A percentile compares a stretch with the other conserved stretches of the same genome.
These are phyloP conservation scores for Euphorbia schlechtendalii DNA, from an alignment of 441 rosid genomes.

Conservation along the genomic window DNA sequence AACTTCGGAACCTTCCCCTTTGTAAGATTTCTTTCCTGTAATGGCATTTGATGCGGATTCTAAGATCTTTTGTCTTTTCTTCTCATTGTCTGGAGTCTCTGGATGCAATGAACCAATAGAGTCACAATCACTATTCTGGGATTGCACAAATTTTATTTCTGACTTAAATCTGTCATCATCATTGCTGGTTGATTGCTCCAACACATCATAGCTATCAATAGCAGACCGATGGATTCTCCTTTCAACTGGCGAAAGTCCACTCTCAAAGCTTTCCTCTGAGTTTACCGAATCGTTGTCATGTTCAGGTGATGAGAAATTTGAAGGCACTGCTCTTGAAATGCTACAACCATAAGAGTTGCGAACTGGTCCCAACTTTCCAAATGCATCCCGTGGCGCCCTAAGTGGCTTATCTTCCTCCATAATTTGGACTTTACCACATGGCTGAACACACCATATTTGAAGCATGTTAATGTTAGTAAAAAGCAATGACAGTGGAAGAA, in stretches of 20 bases:
- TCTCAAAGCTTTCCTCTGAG: constrained; percentile 76
- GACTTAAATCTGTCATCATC: constrained; percentile 40
- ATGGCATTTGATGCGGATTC: constrained; percentile 26
- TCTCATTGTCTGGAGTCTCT: constrained; percentile 27
- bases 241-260: constrained; percentile 62
- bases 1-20: constrained; percentile 29
- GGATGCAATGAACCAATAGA: constrained; percentile 23
- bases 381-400: constrained; percentile 69
- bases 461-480: constrained; percentile 17
- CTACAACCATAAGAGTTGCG: constrained; percentile 28
- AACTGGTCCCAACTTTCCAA: constrained; percentile 49
- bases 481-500: constrained; percentile 9
- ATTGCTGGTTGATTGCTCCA: constrained; percentile 49
- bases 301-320: constrained; percentile 31
- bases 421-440: constrained; percentile 78
- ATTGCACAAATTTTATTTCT: constrained; percentile 29
- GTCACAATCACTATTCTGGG: constrained; percentile 22
- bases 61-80: constrained; percentile 22
- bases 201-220: constrained; percentile 30
- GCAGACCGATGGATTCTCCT: constrained; percentile 62
- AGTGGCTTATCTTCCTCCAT: constrained; percentile 74
- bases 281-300: constrained; percentile 43
- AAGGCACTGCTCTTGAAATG: constrained; percentile 22
- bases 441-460: constrained; percentile 33
- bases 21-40: constrained; percentile 26